Evolutionary conservation across 2,329 filamentous ascomycete species (phyloP).

Genomic region (Trichoderma cornu-damae): DNA sequence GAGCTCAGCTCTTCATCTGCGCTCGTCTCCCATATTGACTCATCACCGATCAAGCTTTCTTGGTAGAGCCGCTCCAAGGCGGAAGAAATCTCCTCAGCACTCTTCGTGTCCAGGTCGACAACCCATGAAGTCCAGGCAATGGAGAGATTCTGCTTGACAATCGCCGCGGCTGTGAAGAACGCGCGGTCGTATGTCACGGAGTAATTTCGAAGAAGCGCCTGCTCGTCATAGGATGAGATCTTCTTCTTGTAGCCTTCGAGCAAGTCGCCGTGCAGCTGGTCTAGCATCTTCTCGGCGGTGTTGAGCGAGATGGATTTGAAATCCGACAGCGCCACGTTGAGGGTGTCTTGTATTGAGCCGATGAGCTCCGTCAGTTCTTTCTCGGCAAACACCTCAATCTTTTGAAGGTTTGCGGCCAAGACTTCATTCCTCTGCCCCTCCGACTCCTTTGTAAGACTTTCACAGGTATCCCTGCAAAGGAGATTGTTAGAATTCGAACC

Average conservation of each 20-base stretch:
- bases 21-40: slow-evolving; percentile 11
- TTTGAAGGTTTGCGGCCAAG: slow-evolving; percentile 8
- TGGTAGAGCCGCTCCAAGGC: slow-evolving; percentile 3
- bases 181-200: slow-evolving; percentile 14
- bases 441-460: slow-evolving; percentile 7
- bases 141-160: slow-evolving; percentile 6
- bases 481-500: neutral
- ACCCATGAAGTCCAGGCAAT: slow-evolving; percentile 7
- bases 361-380: slow-evolving; percentile 7
- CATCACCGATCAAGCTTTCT: neutral
- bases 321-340: neutral
- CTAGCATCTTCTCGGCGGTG: slow-evolving; percentile 2
- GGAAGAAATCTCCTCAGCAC: neutral
- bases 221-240: slow-evolving; percentile 9
- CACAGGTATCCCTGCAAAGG: slow-evolving; percentile 1
- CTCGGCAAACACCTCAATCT: slow-evolving; percentile 13
- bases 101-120: slow-evolving; percentile 3
- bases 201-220: slow-evolving; percentile 8
- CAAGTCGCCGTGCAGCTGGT: slow-evolving; percentile 8
- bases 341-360: slow-evolving; percentile 1
- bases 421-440: slow-evolving; percentile 7
- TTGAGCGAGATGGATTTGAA: slow-evolving; percentile 8
- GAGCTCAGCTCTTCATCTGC: slow-evolving; percentile 11
- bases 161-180: slow-evolving; percentile 9
- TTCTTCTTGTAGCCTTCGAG: slow-evolving; percentile 14